These are phyloP conservation scores for Macrolepiota fuliginosa DNA, from an alignment of 768 basidiomycete genomes.

Conservation along the genomic window DNA sequence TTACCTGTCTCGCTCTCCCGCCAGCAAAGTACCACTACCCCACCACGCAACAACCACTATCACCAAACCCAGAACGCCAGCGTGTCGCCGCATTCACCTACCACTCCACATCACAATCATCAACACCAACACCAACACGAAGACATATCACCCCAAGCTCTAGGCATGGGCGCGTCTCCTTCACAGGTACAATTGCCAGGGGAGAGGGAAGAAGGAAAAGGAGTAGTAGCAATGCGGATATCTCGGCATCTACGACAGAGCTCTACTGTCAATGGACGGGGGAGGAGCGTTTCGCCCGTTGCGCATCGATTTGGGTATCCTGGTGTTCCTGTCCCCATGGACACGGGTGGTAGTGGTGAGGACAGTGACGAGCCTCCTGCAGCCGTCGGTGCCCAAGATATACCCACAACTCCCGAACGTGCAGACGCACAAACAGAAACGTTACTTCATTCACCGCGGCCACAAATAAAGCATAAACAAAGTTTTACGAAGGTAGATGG, in stretches of 20 bases:
- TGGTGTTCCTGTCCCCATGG: not conserved
- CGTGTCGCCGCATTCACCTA: not conserved
- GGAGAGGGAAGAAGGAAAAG: slow-evolving; percentile 2
- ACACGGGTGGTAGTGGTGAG: not conserved
- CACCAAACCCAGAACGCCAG: not conserved
- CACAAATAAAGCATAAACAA: slow-evolving; percentile 64
- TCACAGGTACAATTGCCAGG: not conserved
- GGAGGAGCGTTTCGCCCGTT: slow-evolving; percentile 7
- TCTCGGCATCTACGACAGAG: slow-evolving; percentile 7
- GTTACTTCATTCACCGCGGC: slow-evolving; percentile 62
- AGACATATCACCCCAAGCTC: not conserved
- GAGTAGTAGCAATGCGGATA: not conserved
- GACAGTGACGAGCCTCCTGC: not conserved
- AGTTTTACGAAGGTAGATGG: slow-evolving; percentile 44
- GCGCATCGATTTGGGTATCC: slow-evolving; percentile 8
- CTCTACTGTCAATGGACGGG: slow-evolving; percentile 5
- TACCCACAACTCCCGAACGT: not conserved
- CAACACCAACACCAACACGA: not conserved
- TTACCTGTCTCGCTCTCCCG: not conserved
- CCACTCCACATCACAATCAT: not conserved
- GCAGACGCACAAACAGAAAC: slow-evolving; percentile 15
- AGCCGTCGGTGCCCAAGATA: not conserved
- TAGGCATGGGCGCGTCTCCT: slow-evolving; percentile 4
- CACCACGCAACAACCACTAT: not conserved
- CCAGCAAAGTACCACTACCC: not conserved